Conservation (phyloP, 2,329 filamentous ascomycete species). For the Diplodia mutila region DNA sequence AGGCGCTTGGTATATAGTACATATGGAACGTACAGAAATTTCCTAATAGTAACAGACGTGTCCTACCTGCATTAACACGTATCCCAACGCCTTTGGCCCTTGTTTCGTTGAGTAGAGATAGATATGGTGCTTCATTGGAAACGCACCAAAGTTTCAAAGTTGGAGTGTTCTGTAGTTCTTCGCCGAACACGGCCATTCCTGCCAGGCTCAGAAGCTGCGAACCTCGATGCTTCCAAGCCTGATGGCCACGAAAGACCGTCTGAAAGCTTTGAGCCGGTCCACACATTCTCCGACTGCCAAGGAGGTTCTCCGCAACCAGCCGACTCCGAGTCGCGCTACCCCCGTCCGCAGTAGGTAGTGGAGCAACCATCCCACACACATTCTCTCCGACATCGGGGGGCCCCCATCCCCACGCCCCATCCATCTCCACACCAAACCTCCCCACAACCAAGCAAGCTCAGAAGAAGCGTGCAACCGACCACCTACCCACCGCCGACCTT, state of each 20-base stretch:
- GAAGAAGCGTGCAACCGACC: too few relatives aligned
- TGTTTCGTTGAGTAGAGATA: background rate
- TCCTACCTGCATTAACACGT: background rate
- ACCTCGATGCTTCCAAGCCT: background rate
- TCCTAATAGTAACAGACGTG: background rate
- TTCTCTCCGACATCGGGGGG: background rate
- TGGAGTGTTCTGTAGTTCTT: background rate
- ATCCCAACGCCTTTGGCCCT: background rate
- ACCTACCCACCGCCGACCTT: too few relatives aligned
- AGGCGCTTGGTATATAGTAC: slow-evolving; percentile 13
- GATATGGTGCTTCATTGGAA: background rate
- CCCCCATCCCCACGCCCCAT: too few relatives aligned
- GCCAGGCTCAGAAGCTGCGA: background rate
- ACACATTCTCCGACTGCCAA: too few relatives aligned
- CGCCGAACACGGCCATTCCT: background rate
- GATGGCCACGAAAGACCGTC: too few relatives aligned
- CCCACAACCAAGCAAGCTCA: background rate
- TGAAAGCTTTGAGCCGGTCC: too few relatives aligned
- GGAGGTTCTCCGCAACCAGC: too few relatives aligned
- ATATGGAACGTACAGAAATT: background rate
- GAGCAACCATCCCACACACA: too few relatives aligned
- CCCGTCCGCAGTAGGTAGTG: too few relatives aligned
- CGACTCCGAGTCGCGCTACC: too few relatives aligned
- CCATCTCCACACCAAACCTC: background rate
- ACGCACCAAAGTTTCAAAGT: background rate